A percentile compares a stretch with the other conserved stretches of the same genome.
These are phyloP conservation scores for Arctostaphylos glauca DNA, from an alignment of 148 eudicot genomes.

Conservation along the genomic window DNA sequence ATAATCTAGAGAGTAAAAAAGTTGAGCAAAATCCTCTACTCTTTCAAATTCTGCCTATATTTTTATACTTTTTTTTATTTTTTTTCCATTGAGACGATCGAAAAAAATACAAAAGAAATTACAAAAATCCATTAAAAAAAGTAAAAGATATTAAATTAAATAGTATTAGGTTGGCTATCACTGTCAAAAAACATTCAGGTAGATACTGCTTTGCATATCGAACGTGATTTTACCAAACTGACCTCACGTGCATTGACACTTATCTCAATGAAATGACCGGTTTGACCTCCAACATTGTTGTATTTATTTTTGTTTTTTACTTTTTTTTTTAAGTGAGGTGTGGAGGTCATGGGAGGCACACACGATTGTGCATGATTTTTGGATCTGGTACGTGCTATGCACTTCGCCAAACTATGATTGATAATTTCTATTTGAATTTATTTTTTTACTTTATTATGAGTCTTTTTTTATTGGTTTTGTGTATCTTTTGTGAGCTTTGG, in stretches of 20 bases:
- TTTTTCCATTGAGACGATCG: too few relatives aligned
- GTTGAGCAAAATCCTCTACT: too few relatives aligned
- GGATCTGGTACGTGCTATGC: background rate
- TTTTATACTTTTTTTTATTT: too few relatives aligned
- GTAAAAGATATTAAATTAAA: too few relatives aligned
- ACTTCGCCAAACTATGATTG: background rate
- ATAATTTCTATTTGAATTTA: background rate
- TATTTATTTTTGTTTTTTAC: background rate
- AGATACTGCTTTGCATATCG: background rate
- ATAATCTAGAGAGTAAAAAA: too few relatives aligned
- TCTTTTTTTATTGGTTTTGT: background rate
- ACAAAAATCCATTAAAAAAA: too few relatives aligned
- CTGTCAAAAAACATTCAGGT: background rate
- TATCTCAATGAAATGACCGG: background rate
- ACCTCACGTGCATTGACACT: background rate
- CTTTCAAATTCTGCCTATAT: too few relatives aligned
- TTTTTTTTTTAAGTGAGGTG: too few relatives aligned
- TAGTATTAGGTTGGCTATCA: background rate
- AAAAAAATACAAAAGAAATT: too few relatives aligned
- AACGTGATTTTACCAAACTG: background rate
- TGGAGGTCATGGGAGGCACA: too few relatives aligned
- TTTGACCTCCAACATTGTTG: background rate
- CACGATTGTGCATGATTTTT: background rate
- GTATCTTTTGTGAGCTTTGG: background rate
- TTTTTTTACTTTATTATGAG: background rate